Percentiles rank a stretch among this genome's conserved stretches.
Evolutionary conservation across 192 early-diverging fungal species (phyloP).

Genomic region (Podila clonocystis): DNA sequence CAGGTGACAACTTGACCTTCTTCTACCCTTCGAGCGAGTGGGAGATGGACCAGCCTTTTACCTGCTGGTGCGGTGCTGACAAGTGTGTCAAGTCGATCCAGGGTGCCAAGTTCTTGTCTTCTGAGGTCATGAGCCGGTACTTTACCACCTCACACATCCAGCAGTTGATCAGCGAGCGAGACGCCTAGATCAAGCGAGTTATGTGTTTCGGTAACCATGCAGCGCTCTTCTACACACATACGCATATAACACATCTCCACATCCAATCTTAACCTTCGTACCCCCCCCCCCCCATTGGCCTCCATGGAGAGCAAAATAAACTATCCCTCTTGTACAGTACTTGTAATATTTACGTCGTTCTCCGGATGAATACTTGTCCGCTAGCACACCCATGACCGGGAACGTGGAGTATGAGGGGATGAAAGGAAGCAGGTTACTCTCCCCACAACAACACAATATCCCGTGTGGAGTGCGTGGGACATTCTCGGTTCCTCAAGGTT

Average conservation of each 20-base stretch:
- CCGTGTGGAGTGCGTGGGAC: too few species aligned
- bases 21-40: constrained; percentile 73
- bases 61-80: constrained; percentile 64
- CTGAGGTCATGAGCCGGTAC: constrained; percentile 53
- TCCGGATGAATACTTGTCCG: too few species aligned
- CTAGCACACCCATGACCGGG: too few species aligned
- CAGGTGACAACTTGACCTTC: constrained; percentile 62
- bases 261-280: neutral
- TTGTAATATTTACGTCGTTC: too few species aligned
- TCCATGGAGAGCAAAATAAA: too few species aligned
- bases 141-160: constrained; percentile 59
- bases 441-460: too few species aligned
- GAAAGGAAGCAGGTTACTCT: too few species aligned
- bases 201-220: too few species aligned
- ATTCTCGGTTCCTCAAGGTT: too few species aligned
- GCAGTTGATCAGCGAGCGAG: constrained; percentile 46
- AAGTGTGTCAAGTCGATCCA: constrained; percentile 62
- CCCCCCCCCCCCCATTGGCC: too few species aligned
- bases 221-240: neutral
- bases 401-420: too few species aligned
- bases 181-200: neutral
- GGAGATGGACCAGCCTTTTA: constrained; percentile 72
- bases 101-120: constrained; percentile 58
- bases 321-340: too few species aligned
- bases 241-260: neutral